Percentiles rank a stretch among this genome's conserved stretches.
Conservation (phyloP, 2,329 filamentous ascomycete species). For the Epichloe sp. region DNA sequence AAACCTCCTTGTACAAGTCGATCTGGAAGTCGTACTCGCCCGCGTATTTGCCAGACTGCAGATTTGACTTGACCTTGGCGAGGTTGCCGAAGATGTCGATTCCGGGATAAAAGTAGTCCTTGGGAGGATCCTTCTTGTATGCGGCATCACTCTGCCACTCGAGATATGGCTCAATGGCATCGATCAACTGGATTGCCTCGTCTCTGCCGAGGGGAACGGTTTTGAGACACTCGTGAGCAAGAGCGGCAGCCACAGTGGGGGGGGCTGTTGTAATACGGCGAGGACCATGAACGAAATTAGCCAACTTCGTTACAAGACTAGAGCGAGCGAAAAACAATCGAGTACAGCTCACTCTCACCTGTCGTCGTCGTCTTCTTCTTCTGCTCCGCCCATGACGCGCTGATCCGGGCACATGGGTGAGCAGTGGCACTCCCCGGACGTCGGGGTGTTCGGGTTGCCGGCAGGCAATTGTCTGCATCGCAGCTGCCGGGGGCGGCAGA, state of each 20-base stretch:
- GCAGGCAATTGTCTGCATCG: constrained; percentile 24
- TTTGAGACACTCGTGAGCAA: constrained; percentile 25
- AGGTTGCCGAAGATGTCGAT: constrained; percentile 34
- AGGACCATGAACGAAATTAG: neutral
- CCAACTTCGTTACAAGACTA: neutral
- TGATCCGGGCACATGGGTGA: constrained; percentile 7
- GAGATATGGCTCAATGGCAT: constrained; percentile 26
- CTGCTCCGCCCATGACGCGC: constrained; percentile 6
- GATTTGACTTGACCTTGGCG: constrained; percentile 30
- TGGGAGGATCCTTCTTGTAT: constrained; percentile 37
- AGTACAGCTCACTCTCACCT: neutral
- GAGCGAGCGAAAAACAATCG: neutral
- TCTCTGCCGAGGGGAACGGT: constrained; percentile 25
- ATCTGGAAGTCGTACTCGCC: constrained; percentile 43
- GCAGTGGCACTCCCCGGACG: constrained; percentile 8
- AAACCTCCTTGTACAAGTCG: constrained; percentile 38
- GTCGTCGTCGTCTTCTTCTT: neutral
- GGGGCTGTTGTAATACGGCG: constrained; percentile 11
- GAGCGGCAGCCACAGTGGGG: constrained; percentile 20
- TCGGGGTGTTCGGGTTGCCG: constrained; percentile 19
- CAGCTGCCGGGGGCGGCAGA: constrained; percentile 10
- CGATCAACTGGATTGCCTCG: constrained; percentile 21
- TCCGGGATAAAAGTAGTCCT: constrained; percentile 33
- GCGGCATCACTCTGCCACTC: constrained; percentile 35
- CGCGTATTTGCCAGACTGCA: constrained; percentile 26